Evolutionary conservation across 495 filamentous ascomycete species (phyloP).

Genomic region (Aspergillus taichungensis): DNA sequence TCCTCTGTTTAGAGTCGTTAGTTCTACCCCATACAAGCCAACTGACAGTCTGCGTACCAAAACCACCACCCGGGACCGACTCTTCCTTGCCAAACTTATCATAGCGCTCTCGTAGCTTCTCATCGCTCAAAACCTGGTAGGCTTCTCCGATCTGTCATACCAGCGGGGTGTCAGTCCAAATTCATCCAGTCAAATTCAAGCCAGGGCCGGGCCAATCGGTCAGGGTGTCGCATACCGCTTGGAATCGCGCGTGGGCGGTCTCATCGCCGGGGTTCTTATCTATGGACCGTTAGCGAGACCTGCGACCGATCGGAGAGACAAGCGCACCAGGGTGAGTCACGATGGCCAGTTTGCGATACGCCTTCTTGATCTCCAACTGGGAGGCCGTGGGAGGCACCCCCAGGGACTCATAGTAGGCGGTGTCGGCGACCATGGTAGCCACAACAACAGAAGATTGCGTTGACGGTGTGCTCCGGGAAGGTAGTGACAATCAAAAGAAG

Average conservation of each 20-base stretch:
- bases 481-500: too few relatives aligned
- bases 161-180: neutral
- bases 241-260: constrained; percentile 87
- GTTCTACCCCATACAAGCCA: neutral
- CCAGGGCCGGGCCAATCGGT: neutral
- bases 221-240: constrained; percentile 48
- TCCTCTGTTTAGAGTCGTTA: constrained; percentile 52
- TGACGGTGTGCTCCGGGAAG: neutral
- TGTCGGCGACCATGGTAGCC: constrained; percentile 72
- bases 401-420: constrained; percentile 82
- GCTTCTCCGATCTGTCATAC: constrained; percentile 73
- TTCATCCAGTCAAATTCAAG: neutral
- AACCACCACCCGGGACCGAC: constrained; percentile 78
- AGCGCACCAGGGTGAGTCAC: constrained; percentile 56
- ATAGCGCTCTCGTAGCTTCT: constrained; percentile 79
- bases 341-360: constrained; percentile 95
- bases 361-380: constrained; percentile 98
- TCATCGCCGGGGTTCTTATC: constrained; percentile 99
- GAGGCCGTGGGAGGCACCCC: constrained; percentile 82
- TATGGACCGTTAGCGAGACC: constrained; percentile 18
- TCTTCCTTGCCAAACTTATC: constrained; percentile 95
- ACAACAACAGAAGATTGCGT: neutral
- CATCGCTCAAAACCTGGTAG: constrained; percentile 90
- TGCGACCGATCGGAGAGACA: neutral
- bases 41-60: constrained; percentile 45